A percentile compares a stretch with the other conserved stretches of the same genome.
These are phyloP conservation scores for Cornus kousa DNA, from an alignment of 148 eudicot genomes.

Conservation along the genomic window DNA sequence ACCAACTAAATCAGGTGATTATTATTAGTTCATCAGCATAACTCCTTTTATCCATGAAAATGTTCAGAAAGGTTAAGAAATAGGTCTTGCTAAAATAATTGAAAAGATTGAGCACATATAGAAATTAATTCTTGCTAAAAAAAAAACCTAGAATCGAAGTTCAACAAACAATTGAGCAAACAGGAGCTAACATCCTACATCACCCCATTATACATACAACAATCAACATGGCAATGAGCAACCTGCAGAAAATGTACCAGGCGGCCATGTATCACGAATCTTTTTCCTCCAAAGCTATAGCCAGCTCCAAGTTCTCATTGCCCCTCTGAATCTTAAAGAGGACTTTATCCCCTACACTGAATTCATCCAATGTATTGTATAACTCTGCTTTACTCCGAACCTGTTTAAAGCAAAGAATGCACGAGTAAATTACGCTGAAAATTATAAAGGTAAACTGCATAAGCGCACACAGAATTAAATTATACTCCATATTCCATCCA, in stretches of 20 bases:
- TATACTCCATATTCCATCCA: not conserved
- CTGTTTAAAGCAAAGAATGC: conserved; percentile 32
- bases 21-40: too few species aligned
- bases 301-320: conserved; percentile 58
- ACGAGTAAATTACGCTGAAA: not conserved
- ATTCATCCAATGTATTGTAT: conserved; percentile 69
- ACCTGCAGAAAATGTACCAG: not conserved
- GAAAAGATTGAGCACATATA: not conserved
- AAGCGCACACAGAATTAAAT: not conserved
- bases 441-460: not conserved
- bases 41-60: too few species aligned
- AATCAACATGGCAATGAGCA: not conserved
- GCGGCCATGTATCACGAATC: conserved; percentile 14
- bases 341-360: conserved; percentile 70
- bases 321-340: conserved; percentile 67
- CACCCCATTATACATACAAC: not conserved
- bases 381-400: conserved; percentile 81
- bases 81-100: not conserved
- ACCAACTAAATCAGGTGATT: too few species aligned
- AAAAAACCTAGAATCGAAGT: not conserved
- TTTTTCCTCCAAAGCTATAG: conserved; percentile 66
- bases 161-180: not conserved
- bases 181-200: not conserved
- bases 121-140: not conserved
- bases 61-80: too few species aligned